A percentile compares a stretch with the other conserved stretches of the same genome.
Conservation (phyloP, 2,329 filamentous ascomycete genomes). For the Calonectria naviculata region DNA sequence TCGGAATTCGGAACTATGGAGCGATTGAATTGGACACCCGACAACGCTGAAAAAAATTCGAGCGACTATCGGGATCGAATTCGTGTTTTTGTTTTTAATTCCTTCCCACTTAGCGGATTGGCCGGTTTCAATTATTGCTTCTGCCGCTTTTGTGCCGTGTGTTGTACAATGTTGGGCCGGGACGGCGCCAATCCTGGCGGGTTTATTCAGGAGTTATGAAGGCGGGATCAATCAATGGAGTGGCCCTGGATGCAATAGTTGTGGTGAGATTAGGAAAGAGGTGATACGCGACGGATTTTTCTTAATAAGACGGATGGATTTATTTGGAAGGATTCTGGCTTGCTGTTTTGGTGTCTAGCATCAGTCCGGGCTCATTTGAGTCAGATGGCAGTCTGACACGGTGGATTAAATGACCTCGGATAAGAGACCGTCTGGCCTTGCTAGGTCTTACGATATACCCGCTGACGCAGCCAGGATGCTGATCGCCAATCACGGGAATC, state of each 20-base stretch:
- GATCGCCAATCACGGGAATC: slow-evolving; percentile 3
- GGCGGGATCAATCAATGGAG: neutral
- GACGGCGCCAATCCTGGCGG: neutral
- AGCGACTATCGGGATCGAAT: neutral
- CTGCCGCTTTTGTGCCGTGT: neutral
- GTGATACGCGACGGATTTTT: neutral
- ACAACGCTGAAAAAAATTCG: too few relatives aligned
- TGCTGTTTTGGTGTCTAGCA: neutral
- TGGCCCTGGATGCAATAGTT: neutral
- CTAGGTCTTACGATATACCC: slow-evolving; percentile 4
- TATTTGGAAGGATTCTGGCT: neutral
- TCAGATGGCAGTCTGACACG: neutral
- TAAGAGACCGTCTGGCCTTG: neutral
- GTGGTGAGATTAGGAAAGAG: neutral
- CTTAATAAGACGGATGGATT: neutral
- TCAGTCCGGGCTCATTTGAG: neutral
- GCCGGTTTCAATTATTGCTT: neutral
- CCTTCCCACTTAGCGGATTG: neutral
- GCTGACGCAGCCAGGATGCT: slow-evolving; percentile 6
- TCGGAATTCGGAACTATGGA: neutral
- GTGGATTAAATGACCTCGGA: neutral
- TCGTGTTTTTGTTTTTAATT: neutral
- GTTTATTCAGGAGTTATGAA: neutral
- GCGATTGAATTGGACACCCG: neutral
- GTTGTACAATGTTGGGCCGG: neutral